A percentile compares a stretch with the other conserved stretches of the same genome.
These are phyloP conservation scores for Syzygium aromaticum DNA, from an alignment of 345 rosid genomes.

Conservation along the genomic window DNA sequence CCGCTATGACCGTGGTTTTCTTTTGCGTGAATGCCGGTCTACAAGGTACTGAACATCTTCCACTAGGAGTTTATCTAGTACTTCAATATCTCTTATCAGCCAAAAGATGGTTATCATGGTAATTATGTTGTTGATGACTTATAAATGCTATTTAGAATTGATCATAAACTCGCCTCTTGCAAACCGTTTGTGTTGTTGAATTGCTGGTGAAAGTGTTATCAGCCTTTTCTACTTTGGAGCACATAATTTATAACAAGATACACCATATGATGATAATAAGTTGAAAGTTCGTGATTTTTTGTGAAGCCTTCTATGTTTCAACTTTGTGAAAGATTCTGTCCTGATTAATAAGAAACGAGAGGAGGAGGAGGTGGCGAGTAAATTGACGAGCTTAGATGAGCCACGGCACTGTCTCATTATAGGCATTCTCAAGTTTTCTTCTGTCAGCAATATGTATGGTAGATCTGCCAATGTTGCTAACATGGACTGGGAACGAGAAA, in stretches of 20 bases:
- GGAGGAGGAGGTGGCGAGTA: not conserved
- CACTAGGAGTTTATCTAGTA: not conserved
- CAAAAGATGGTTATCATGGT: not conserved
- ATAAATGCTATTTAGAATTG: not conserved
- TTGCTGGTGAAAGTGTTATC: not conserved
- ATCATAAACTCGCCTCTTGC: not conserved
- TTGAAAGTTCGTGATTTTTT: not conserved
- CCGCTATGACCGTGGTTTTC: slow-evolving; percentile 65
- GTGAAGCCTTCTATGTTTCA: not conserved
- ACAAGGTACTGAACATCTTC: slow-evolving; percentile 36
- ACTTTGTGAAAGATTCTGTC: not conserved
- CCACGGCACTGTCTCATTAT: not conserved
- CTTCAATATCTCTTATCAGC: not conserved
- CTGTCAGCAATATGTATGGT: not conserved
- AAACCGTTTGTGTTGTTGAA: not conserved
- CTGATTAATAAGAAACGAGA: not conserved
- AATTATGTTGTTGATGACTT: not conserved
- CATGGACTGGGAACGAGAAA: not conserved
- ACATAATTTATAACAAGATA: not conserved
- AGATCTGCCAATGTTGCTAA: not conserved
- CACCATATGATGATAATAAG: not conserved
- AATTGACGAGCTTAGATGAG: not conserved
- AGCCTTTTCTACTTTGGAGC: not conserved
- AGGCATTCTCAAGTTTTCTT: not conserved
- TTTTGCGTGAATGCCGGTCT: slow-evolving; percentile 59